These are phyloP conservation scores for Coriolopsis trogii DNA, from an alignment of 1,284 basidiomycete genomes.

Conservation along the genomic window DNA sequence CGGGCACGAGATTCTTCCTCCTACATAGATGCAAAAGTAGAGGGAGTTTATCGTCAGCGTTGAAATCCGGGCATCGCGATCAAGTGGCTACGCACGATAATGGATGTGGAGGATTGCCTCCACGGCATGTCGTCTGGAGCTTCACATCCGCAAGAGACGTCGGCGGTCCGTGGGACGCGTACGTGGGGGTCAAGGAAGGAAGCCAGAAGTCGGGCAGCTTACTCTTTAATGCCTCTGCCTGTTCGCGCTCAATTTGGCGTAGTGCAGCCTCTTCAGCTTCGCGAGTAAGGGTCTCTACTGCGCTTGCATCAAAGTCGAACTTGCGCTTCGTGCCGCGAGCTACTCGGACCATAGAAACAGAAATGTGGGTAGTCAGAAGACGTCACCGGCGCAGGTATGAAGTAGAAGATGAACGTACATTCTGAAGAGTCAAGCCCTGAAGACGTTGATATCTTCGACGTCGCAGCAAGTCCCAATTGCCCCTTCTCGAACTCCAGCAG, in stretches of 20 bases:
- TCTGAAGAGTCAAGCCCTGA: slow-evolving; percentile 39
- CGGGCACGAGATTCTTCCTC: slow-evolving; percentile 75
- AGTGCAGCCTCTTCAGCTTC: slow-evolving; percentile 88
- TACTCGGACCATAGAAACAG: too few species aligned
- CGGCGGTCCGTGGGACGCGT: slow-evolving; percentile 63
- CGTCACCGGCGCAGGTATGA: too few species aligned
- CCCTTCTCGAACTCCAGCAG: slow-evolving; percentile 85
- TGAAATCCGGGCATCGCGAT: neutral
- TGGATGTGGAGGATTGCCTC: slow-evolving; percentile 72
- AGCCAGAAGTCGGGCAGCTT: slow-evolving; percentile 97
- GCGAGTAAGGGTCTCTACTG: slow-evolving; percentile 69
- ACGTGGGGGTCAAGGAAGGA: slow-evolving; percentile 85
- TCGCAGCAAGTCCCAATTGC: slow-evolving; percentile 65
- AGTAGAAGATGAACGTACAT: slow-evolving; percentile 31
- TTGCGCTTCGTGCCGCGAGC: slow-evolving; percentile 71
- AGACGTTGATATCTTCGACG: slow-evolving; percentile 38
- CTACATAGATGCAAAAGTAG: too few species aligned
- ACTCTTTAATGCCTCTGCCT: slow-evolving; percentile 78
- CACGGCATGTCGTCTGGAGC: slow-evolving; percentile 84
- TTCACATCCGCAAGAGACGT: slow-evolving; percentile 77
- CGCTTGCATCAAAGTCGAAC: slow-evolving; percentile 73
- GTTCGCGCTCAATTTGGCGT: slow-evolving; percentile 81
- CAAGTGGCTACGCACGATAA: slow-evolving; percentile 58
- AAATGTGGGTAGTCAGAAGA: too few species aligned
- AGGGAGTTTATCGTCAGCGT: neutral